Percentiles rank a stretch among this genome's conserved stretches.
phyloP scores from a whole-genome alignment of 73 alveolate genomes.

The Paramecium bursaria region DNA sequence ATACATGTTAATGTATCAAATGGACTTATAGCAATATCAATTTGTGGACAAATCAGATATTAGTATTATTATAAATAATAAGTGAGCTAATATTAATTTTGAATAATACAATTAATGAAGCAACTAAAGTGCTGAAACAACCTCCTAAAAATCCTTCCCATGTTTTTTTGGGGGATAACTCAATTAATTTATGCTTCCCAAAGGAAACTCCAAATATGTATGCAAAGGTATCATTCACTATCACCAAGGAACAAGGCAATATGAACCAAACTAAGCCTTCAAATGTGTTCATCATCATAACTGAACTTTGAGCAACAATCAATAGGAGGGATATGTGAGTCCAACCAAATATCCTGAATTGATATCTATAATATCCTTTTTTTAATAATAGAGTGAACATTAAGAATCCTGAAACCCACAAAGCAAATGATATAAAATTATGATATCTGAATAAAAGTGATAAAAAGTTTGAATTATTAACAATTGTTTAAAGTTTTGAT shows the following conservation, averaged over 20 bases:
- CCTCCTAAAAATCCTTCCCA: conserved; percentile 98
- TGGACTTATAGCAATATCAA: conserved; percentile 74
- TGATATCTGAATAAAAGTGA: conserved; percentile 80
- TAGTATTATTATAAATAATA: conserved; percentile 66
- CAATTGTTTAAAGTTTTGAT: conserved; percentile 32
- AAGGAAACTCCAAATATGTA: conserved; percentile 91
- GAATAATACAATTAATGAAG: conserved; percentile 33
- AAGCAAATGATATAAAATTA: conserved; percentile 82
- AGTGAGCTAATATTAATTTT: conserved; percentile 44
- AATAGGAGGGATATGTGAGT: conserved; percentile 64
- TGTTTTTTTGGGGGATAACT: conserved; percentile 97
- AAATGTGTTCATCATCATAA: conserved; percentile 87
- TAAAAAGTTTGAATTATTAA: conserved; percentile 10
- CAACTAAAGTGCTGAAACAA: conserved; percentile 61
- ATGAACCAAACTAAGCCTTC: conserved; percentile 97
- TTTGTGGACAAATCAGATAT: conserved; percentile 84
- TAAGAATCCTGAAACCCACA: conserved; percentile 86
- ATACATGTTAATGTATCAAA: conserved; percentile 78
- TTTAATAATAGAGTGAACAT: conserved; percentile 80
- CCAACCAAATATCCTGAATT: conserved; percentile 78
- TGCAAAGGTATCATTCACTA: conserved; percentile 91
- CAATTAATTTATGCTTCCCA: conserved; percentile 93
- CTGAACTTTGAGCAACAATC: conserved; percentile 83
- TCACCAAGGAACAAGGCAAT: conserved; percentile 90
- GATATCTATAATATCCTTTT: conserved; percentile 71